These are phyloP conservation scores for Paramecium caudatum DNA, from an alignment of 73 alveolate genomes.

Conservation along the genomic window DNA sequence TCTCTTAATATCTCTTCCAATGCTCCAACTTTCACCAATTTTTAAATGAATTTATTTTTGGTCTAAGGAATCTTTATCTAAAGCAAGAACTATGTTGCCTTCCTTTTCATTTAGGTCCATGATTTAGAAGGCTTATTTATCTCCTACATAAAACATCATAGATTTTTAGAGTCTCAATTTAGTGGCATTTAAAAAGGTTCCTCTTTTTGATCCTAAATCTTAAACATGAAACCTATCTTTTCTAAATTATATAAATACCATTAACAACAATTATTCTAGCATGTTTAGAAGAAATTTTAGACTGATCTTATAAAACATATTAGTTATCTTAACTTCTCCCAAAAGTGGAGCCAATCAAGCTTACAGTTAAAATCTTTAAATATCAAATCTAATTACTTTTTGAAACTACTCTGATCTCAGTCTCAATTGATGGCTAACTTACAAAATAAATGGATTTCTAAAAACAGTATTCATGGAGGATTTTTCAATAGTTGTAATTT, in stretches of 20 bases:
- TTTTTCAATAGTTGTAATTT: background rate
- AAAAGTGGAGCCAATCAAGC: conserved; percentile 40
- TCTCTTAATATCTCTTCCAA: conserved; percentile 57
- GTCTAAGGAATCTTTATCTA: conserved; percentile 8
- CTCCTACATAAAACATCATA: conserved; percentile 27
- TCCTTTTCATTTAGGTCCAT: background rate
- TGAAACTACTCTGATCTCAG: conserved; percentile 11
- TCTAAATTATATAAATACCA: background rate
- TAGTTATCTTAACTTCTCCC: conserved; percentile 59
- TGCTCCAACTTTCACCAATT: background rate
- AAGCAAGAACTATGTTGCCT: background rate
- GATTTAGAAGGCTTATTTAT: conserved; percentile 31
- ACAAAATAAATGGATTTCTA: background rate
- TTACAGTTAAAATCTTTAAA: background rate
- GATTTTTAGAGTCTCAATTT: background rate
- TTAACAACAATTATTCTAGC: background rate
- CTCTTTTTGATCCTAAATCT: conserved; percentile 62
- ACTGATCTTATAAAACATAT: conserved; percentile 16
- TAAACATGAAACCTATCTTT: conserved; percentile 48
- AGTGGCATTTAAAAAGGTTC: conserved; percentile 28
- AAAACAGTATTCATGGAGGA: background rate
- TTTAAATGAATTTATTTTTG: background rate
- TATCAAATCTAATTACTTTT: background rate
- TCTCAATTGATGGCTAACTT: background rate
- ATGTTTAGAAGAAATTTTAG: conserved; percentile 35